phyloP scores from a whole-genome alignment of 2,329 filamentous ascomycete species.

The Boeremia exigua region DNA sequence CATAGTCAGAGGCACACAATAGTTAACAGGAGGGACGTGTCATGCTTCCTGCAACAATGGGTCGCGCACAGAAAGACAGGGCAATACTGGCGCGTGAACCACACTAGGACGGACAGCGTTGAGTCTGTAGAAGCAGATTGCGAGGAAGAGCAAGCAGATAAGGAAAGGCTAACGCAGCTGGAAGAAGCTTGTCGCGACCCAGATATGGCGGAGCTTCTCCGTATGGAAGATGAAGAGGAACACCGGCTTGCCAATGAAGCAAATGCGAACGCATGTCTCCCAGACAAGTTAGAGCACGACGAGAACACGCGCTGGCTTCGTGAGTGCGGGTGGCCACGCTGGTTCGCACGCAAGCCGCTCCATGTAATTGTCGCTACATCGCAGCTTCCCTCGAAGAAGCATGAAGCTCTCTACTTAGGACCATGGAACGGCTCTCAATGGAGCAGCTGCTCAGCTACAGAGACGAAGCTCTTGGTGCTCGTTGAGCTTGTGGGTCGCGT shows the following conservation, averaged over 20 bases:
- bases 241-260: not conserved
- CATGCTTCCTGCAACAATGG: constrained; percentile 3
- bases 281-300: not conserved
- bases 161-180: too few species aligned
- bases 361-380: not conserved
- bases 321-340: not conserved
- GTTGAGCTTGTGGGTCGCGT: not conserved
- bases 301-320: not conserved
- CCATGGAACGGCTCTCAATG: not conserved
- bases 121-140: not conserved
- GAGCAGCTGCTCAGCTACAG: not conserved
- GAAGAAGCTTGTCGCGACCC: too few species aligned
- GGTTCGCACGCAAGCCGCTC: constrained; percentile 1
- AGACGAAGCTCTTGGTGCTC: not conserved
- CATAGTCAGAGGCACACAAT: not conserved
- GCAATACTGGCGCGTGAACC: not conserved
- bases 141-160: too few species aligned
- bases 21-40: not conserved
- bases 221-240: constrained; percentile 6
- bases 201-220: too few species aligned
- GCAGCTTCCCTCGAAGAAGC: not conserved
- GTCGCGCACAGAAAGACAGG: not conserved
- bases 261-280: not conserved
- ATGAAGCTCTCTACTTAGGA: not conserved
- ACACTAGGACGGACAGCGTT: not conserved